Conservation (phyloP, 768 basidiomycete genomes). For the Psilocybe azurescens region DNA sequence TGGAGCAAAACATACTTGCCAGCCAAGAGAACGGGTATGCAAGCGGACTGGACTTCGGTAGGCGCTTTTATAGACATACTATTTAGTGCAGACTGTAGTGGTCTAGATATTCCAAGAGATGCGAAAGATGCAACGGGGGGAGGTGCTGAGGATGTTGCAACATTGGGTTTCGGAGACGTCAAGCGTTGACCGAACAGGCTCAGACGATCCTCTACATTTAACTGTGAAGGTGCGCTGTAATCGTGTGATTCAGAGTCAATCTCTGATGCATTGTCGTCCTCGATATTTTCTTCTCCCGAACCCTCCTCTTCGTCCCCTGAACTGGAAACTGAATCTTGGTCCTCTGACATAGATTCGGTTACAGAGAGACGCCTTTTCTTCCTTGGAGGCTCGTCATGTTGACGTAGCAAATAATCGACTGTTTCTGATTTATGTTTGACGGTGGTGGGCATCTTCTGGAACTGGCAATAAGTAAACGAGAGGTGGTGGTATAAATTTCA, state of each 20-base stretch:
- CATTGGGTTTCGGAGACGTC: conserved; percentile 3
- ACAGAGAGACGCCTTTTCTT: conserved; percentile 42
- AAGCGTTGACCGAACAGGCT: conserved; percentile 11
- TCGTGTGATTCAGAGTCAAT: conserved; percentile 5
- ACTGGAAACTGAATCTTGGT: conserved; percentile 20
- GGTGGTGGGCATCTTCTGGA: conserved; percentile 9
- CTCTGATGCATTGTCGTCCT: not conserved
- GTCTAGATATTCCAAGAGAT: conserved; percentile 61
- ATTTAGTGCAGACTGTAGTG: conserved; percentile 67
- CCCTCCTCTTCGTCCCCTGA: conserved; percentile 11
- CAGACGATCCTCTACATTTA: conserved; percentile 27
- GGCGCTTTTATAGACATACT: conserved; percentile 87
- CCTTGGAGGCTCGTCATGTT: conserved; percentile 44
- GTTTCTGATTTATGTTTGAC: conserved; percentile 25
- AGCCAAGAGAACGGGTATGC: conserved; percentile 85
- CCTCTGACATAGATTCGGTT: conserved; percentile 23
- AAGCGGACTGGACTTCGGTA: conserved; percentile 88
- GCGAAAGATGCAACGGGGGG: conserved; percentile 45
- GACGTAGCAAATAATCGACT: conserved; percentile 52
- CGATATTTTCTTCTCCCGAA: conserved; percentile 17
- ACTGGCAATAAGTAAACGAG: too few species aligned
- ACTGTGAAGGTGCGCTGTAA: not conserved
- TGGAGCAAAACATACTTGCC: conserved; percentile 49
- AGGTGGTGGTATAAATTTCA: too few species aligned
- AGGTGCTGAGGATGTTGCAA: not conserved